These are phyloP conservation scores for Aschersonia sp. DNA, from an alignment of 2,329 filamentous ascomycete species.

Conservation along the genomic window DNA sequence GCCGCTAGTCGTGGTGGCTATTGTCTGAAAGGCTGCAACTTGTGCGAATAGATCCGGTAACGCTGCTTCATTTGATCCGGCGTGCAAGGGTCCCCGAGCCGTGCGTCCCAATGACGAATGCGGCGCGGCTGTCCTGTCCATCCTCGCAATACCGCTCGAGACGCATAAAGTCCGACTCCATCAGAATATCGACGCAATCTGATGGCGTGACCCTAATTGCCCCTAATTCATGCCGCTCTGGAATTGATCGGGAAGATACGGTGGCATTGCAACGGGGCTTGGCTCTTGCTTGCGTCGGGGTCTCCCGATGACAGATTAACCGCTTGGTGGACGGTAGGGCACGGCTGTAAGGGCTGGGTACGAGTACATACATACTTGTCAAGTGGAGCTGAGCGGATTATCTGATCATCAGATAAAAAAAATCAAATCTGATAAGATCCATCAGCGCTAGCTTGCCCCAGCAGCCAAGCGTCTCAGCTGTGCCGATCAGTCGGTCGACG, in stretches of 20 bases:
- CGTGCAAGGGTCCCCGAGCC: no score
- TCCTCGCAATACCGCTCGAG: no score
- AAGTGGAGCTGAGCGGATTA: constrained; percentile 26
- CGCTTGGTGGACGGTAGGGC: neutral
- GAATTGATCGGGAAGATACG: no score
- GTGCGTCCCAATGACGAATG: no score
- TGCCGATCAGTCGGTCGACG: neutral
- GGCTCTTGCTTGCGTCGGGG: neutral
- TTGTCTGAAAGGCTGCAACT: neutral
- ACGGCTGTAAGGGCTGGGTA: neutral
- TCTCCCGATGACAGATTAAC: neutral
- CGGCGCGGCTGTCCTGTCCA: no score
- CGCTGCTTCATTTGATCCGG: no score
- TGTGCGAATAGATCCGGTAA: no score
- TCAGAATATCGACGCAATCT: no score
- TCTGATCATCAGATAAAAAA: constrained; percentile 42
- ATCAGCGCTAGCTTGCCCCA: constrained; percentile 3
- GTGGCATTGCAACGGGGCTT: no score
- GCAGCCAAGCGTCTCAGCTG: neutral
- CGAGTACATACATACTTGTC: neutral
- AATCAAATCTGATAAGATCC: constrained; percentile 24
- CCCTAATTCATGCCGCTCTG: no score
- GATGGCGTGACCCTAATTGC: no score
- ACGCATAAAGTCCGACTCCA: no score
- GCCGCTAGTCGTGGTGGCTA: neutral